Conservation (phyloP, 306 rosid genomes). For the Begonia loranthoides region DNA sequence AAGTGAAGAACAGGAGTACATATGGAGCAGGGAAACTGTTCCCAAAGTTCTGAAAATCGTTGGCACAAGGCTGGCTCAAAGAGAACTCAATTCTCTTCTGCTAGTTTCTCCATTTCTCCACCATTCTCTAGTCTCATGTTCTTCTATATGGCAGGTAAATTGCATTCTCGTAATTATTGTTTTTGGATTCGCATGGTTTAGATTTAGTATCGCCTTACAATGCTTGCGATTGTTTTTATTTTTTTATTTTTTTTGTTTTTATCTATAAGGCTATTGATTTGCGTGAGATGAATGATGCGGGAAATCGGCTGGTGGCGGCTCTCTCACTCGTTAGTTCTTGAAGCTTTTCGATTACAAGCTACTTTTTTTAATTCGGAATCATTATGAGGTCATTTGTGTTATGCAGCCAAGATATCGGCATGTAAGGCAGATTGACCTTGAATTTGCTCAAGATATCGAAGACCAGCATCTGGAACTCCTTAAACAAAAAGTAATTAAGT, state of each 20-base stretch:
- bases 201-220: not conserved
- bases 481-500: slow-evolving; percentile 39
- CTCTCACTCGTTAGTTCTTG: slow-evolving; percentile 46
- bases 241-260: not conserved
- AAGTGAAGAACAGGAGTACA: slow-evolving; percentile 11
- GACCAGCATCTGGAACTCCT: slow-evolving; percentile 52
- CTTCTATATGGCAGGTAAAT: slow-evolving; percentile 49
- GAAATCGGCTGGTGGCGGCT: slow-evolving; percentile 56
- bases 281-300: slow-evolving; percentile 49
- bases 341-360: not conserved
- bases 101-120: slow-evolving; percentile 50
- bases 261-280: slow-evolving; percentile 36
- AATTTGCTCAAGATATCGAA: slow-evolving; percentile 66
- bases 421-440: slow-evolving; percentile 54
- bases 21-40: slow-evolving; percentile 59
- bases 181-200: not conserved
- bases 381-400: slow-evolving; percentile 8
- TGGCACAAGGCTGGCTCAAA: slow-evolving; percentile 33
- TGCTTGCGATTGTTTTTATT: not conserved
- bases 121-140: slow-evolving; percentile 39
- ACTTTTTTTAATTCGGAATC: not conserved
- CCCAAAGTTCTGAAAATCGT: slow-evolving; percentile 51
- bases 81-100: slow-evolving; percentile 44
- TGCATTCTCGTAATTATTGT: not conserved
- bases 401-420: slow-evolving; percentile 48